Percentiles rank a stretch among this genome's conserved stretches.
Evolutionary conservation across 2,329 filamentous ascomycete genomes (phyloP).

Genomic region (Nothomitra cinnamomea): DNA sequence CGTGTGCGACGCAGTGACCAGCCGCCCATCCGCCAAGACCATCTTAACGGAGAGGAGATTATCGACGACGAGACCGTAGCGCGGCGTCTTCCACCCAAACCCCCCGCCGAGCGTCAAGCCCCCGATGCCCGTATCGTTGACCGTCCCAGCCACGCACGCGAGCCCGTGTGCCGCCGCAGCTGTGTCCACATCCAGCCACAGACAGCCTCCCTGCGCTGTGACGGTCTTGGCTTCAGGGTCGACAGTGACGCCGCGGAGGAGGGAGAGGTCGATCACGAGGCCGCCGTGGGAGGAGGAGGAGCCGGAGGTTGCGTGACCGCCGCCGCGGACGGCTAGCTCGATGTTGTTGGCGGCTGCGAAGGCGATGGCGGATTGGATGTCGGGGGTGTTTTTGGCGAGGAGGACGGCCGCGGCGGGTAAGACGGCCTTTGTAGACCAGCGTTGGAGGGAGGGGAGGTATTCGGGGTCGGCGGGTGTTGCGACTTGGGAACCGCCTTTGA

Average conservation of each 20-base stretch:
- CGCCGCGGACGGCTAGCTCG: conserved; percentile 35
- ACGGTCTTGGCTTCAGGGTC: conserved; percentile 29
- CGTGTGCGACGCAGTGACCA: conserved; percentile 22
- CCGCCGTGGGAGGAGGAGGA: conserved; percentile 33
- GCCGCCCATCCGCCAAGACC: conserved; percentile 24
- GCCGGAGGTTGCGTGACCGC: conserved; percentile 38
- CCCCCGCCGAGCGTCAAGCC: conserved; percentile 41
- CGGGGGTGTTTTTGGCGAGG: conserved; percentile 23
- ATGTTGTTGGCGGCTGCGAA: conserved; percentile 28
- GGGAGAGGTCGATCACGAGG: conserved; percentile 36
- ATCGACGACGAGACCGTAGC: conserved; percentile 37
- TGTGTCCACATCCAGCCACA: conserved; percentile 38
- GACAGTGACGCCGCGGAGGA: conserved; percentile 33
- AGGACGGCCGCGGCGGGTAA: conserved; percentile 21
- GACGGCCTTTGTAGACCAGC: not conserved
- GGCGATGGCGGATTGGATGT: conserved; percentile 26
- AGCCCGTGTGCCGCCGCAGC: conserved; percentile 32
- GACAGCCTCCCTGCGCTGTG: conserved; percentile 32
- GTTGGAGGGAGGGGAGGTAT: not conserved
- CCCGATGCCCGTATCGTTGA: conserved; percentile 45
- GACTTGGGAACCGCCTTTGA: not conserved
- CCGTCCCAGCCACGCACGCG: conserved; percentile 43
- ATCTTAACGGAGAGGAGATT: conserved; percentile 25
- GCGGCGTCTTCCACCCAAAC: conserved; percentile 37
- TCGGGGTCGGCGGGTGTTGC: not conserved